Base-by-base conservation (phyloP, 2,329 filamentous ascomycete genomes). In the Cladosporium sp. region DNA sequence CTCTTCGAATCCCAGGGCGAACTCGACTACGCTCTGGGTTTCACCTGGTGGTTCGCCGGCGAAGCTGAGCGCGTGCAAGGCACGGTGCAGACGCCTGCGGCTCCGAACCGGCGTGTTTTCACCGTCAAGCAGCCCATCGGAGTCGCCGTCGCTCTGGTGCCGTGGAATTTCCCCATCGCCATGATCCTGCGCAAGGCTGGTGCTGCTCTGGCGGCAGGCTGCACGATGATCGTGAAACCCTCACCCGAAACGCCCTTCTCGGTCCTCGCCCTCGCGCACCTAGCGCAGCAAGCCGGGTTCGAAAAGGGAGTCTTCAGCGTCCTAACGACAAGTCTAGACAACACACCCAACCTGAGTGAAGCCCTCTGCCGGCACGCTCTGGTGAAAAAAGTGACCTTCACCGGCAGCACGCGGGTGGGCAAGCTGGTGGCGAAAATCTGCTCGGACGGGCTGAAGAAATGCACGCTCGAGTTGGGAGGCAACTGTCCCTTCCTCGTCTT, bases 91-190 rank as follows among this genome's bases (percentile, higher is more conserved):
- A 72, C 75, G 0, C 76, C 83, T 0, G 72, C 84, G 0, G 69
- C 79, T 0, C 80, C 85, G 0, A 80, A 81, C 27, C 73, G 86
- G 5, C 75, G 85, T 11, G 75, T 83, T 2, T 79, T 91, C 53
- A 85, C 83, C 0, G 78, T 90, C 58, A 91, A 91, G 71, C 84
- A 88, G 66, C 84, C 84, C 0, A 76, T 87, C 52, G 85, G 85
- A 49, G 83, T 86, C 9, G 75, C 79, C 0, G 84, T 78, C 0
- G 84, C 84, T 0, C 69, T 88, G 13, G 83, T 87, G 1, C 84
- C 85, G 4, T 88, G 84, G 84, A 86, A 88, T 59, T 86, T 66
- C 47, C 63, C 63, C 15, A 64, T 65, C 41, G 56, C 58, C 30
- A 76, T 88, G 80, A 76, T 86, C 6, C 65, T 86, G 46, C 74